Conservation (phyloP, 345 rosid genomes). For the Erucastrum elatum region DNA sequence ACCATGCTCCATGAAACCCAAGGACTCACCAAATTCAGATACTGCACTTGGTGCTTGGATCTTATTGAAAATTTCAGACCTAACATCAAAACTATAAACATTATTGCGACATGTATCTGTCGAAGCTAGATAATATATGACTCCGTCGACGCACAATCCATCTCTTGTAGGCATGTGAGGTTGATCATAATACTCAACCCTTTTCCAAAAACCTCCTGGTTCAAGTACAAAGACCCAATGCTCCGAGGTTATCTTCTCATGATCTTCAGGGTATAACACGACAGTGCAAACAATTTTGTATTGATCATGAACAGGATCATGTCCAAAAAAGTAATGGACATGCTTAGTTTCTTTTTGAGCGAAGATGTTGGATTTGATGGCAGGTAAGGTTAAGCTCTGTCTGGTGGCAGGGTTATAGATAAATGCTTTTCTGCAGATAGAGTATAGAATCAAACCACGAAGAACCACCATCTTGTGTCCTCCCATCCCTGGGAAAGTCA, state of each 20-base stretch:
- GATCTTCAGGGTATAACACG: accelerated
- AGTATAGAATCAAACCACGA: constrained; percentile 18
- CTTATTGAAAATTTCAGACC: not conserved
- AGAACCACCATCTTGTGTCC: not conserved
- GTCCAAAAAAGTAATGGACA: no score
- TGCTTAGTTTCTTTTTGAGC: no score
- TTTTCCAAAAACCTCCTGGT: constrained; percentile 10
- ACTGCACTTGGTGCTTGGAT: not conserved
- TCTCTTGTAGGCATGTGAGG: not conserved
- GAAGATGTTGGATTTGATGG: no score
- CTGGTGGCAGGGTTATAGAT: constrained; percentile 21
- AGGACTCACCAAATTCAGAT: not conserved
- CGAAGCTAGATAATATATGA: constrained; percentile 5
- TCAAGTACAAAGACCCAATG: constrained; percentile 14
- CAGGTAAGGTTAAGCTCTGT: not conserved
- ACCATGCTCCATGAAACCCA: not conserved
- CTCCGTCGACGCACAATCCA: constrained; percentile 4
- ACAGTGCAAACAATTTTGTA: not conserved
- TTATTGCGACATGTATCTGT: not conserved
- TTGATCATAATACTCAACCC: not conserved
- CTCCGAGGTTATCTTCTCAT: not conserved
- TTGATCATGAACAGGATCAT: no score
- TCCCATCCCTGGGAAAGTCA: constrained; percentile 8
- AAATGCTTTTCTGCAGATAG: not conserved
- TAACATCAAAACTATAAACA: constrained; percentile 3